Conservation (phyloP, 805 yeast species). For the Hanseniaspora occidentalis region DNA sequence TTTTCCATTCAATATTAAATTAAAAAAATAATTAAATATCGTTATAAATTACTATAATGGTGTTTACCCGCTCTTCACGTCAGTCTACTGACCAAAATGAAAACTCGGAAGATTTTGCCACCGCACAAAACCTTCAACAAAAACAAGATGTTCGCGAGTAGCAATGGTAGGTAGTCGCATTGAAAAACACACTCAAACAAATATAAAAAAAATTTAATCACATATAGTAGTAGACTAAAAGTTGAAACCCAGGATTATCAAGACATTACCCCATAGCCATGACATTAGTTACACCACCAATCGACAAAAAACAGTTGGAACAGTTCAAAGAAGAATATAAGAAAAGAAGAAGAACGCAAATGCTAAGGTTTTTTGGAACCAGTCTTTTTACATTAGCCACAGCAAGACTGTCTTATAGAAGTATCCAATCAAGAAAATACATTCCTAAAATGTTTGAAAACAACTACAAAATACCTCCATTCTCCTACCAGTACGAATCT, state of each 20-base stretch:
- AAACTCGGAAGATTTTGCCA: background rate
- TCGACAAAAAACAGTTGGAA: background rate
- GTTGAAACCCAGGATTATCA: too few relatives aligned
- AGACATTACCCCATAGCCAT: background rate
- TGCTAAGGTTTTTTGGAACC: conserved; percentile 58
- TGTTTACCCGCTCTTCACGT: background rate
- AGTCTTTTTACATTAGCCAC: conserved; percentile 61
- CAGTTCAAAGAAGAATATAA: conserved; percentile 34
- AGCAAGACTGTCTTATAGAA: conserved; percentile 62
- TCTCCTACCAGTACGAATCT: conserved; percentile 71
- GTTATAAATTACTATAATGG: background rate
- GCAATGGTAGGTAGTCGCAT: too few relatives aligned
- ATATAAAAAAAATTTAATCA: too few relatives aligned
- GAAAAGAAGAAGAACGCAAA: conserved; percentile 54
- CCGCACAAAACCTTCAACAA: background rate
- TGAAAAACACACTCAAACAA: too few relatives aligned
- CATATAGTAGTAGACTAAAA: too few relatives aligned
- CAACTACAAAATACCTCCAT: conserved; percentile 77
- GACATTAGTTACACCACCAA: background rate
- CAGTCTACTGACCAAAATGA: background rate
- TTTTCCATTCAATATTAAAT: too few relatives aligned
- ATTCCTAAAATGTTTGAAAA: conserved; percentile 70
- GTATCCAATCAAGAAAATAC: conserved; percentile 60
- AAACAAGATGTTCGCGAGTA: too few relatives aligned
- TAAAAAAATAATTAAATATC: too few relatives aligned